These are phyloP conservation scores for Annona cherimola DNA, from an alignment of 164 flowering plant species.

Conservation along the genomic window DNA sequence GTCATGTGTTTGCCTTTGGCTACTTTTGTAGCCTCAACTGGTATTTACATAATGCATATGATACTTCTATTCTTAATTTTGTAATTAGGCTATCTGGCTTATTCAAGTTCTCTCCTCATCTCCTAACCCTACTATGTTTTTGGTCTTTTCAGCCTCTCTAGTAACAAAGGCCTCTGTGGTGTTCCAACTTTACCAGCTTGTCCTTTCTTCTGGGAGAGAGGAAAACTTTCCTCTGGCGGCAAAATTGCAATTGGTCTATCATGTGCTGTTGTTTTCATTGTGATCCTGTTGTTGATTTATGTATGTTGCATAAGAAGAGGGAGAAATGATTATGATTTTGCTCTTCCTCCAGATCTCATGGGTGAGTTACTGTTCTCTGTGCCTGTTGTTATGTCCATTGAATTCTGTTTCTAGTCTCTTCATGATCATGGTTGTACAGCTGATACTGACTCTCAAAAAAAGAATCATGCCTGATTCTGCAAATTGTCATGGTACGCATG, in stretches of 20 bases:
- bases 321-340: conserved; percentile 85
- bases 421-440: too few species aligned
- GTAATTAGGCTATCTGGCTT: not conserved
- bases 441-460: too few species aligned
- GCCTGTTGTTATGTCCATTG: not conserved
- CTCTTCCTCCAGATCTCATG: conserved; percentile 77
- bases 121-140: not conserved
- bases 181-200: conserved; percentile 78
- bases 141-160: conserved; percentile 54
- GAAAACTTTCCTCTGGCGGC: conserved; percentile 64
- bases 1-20: too few species aligned
- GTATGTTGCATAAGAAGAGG: conserved; percentile 59
- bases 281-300: conserved; percentile 43
- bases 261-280: conserved; percentile 37
- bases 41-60: not conserved
- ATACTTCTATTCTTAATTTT: not conserved
- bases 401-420: not conserved
- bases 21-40: too few species aligned
- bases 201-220: conserved; percentile 74
- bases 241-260: conserved; percentile 75
- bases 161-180: conserved; percentile 91
- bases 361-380: conserved; percentile 49
- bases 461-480: too few species aligned
- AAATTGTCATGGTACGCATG: too few species aligned
- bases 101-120: too few species aligned